Base-by-base conservation (phyloP, 2,329 filamentous ascomycete genomes). In the Phaeosphaeriaceae sp. region DNA sequence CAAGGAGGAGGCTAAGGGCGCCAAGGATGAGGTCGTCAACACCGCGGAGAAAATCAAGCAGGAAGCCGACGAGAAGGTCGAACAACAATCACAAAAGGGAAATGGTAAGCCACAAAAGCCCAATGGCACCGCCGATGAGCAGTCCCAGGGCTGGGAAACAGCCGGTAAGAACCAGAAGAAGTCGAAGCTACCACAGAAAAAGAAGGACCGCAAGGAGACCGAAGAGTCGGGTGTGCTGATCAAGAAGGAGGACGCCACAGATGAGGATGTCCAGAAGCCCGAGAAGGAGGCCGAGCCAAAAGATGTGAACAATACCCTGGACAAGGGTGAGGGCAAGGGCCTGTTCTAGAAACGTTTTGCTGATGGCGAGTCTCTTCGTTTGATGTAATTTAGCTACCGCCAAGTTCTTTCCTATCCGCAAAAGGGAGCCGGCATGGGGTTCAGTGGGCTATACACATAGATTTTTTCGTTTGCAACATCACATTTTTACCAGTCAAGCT, bases 251-350 rank as follows among this genome's bases (percentile, higher is more conserved):
- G 49, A 54, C 20, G 52, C 53, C 15, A 45, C 27, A 21, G 49
- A 57, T 19, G 54, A 56, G 19, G 44, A 50, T 7, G 56, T 62
- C 3, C 42, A 57, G n/a, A 62, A 61, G 44, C 58, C 60, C 0
- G 68, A 67, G 60, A 47, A 57, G 25, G 67, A 71, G 53, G 58
- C 68, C 13, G 68, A 69, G 55, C 67, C 68, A 25, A 71, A 71
- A 51, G 67, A 71, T 33, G 36, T 71, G n/a, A 69, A 69, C 52
- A 66, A 66, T 24, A 69, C 65, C 0, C 57, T 69, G 2, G 53
- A 42, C 17, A 61, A 67, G 53, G 51, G 49, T 21, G 66, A 69
- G 51, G 65, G 62, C 31, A 69, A 66, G 49, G 65, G 63, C 44
- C 48, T 65, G 42, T 68, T 69, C 54, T 68, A 27, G n/a, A 27